Percentiles rank a stretch among this genome's conserved stretches.
Evolutionary conservation across 192 early-diverging fungal genomes (phyloP).

Genomic region (Paraglomus brasilianum): DNA sequence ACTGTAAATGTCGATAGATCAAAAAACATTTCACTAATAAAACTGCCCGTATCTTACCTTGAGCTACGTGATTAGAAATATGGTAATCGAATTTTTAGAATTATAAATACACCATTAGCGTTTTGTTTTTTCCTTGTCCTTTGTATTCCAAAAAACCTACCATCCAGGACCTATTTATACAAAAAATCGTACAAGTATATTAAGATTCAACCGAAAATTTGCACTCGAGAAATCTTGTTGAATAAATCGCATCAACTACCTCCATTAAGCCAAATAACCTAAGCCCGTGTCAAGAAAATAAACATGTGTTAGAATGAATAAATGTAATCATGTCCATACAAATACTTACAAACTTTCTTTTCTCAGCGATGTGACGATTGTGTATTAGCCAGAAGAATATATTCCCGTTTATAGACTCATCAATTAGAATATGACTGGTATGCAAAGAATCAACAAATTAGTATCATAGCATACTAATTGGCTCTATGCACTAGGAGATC

Average conservation of each 20-base stretch:
- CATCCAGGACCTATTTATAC: slow-evolving; percentile 33
- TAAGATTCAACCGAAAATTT: neutral
- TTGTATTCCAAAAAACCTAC: slow-evolving; percentile 22
- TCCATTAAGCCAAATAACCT: slow-evolving; percentile 67
- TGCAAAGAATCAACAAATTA: neutral
- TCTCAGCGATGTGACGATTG: slow-evolving; percentile 28
- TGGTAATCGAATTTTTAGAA: too few relatives aligned
- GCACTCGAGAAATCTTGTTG: neutral
- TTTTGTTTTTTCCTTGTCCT: too few relatives aligned
- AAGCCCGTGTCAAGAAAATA: neutral
- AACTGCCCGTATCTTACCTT: neutral
- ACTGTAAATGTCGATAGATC: slow-evolving; percentile 5
- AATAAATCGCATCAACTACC: slow-evolving; percentile 35
- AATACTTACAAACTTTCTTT: slow-evolving; percentile 24
- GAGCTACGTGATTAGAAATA: neutral
- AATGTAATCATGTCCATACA: too few relatives aligned
- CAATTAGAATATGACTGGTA: slow-evolving; percentile 18
- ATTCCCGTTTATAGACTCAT: slow-evolving; percentile 9
- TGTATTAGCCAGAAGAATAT: slow-evolving; percentile 34
- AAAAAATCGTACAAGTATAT: neutral
- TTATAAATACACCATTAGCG: too few relatives aligned
- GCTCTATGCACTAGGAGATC: too few relatives aligned
- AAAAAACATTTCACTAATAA: neutral
- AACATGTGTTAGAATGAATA: too few relatives aligned
- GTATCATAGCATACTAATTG: too few relatives aligned